Evolutionary conservation across 768 basidiomycete species (phyloP), one percentile per base, ranked within the genome.

Genomic region (Rhizopogon rudus): DNA sequence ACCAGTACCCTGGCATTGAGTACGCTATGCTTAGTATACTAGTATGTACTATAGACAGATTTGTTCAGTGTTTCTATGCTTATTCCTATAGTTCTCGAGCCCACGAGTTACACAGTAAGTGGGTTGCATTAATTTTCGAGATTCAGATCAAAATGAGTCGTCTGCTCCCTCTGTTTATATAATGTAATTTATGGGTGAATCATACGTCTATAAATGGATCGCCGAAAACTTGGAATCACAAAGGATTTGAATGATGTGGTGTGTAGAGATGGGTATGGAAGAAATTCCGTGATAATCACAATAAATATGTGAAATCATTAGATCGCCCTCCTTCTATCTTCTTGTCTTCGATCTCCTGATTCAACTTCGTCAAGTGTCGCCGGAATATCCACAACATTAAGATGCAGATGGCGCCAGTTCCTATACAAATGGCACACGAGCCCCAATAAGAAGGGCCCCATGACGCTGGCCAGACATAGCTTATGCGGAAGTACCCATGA

Each of bases 381-480:
- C 78, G 72, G 65, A 84, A 81, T n/a, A 67, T 56, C 61, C 75
- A 73, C 57, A 75, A 77, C 71, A 85, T 76, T 28, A 79, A 59
- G 35, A 83, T 80, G 6, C 77, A 71, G 31, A 78, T 52, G 5
- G 75, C 76, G 59, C 74, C 82, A 57, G 79, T 77, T 51, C 79
- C 73, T 43, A 87, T 84, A 71, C 86, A 89, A 55, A 94, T 87
- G 22, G 77, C 80, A 70, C 84, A 94, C 1, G 88, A 88, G 42
- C 78, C 75, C 12, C 70, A 70, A 67, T 93, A 93, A 0, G 79
- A 78, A 10, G 85, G 87, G 3, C 86, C 88, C 87, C 87, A 91
- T 5, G 67, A 59, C 43, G 68, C 70, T 6, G 85, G 87, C 85
- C 87, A 91, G 22, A 82, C 71, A 63, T 87, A 88, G 20, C 83